A percentile compares a stretch with the other conserved stretches of the same genome.
These are phyloP conservation scores for Hamamelis virginiana DNA, from an alignment of 164 flowering plant species.

Conservation along the genomic window DNA sequence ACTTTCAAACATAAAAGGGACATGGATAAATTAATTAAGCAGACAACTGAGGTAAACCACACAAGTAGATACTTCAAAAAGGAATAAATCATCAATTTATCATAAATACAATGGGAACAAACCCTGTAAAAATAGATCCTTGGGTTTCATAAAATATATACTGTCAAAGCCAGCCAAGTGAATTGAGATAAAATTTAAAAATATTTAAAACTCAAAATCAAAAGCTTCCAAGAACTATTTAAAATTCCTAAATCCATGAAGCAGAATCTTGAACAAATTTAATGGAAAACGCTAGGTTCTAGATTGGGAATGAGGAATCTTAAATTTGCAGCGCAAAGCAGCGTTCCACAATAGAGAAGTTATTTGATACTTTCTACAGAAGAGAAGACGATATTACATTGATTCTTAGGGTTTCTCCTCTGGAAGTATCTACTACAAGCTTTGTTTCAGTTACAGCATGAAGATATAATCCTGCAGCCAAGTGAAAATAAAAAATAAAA, in stretches of 20 bases:
- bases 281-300: neutral
- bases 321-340: neutral
- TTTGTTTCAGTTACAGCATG: conserved; percentile 73
- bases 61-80: neutral
- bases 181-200: neutral
- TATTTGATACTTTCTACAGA: neutral
- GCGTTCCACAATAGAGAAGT: neutral
- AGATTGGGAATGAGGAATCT: neutral
- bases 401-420: conserved; percentile 73
- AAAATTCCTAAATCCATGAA: neutral
- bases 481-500: neutral
- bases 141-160: neutral
- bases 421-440: conserved; percentile 85
- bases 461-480: conserved; percentile 66
- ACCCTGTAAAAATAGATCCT: neutral
- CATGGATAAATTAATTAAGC: conserved; percentile 3
- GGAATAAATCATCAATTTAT: neutral
- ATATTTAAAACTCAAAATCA: neutral
- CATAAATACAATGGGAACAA: neutral
- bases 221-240: neutral
- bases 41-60: neutral
- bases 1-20: conserved; percentile 19
- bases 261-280: neutral
- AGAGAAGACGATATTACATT: conserved; percentile 45
- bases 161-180: neutral